Evolutionary conservation across 257 asterid species (phyloP).

Genomic region (Verbascum thapsus): DNA sequence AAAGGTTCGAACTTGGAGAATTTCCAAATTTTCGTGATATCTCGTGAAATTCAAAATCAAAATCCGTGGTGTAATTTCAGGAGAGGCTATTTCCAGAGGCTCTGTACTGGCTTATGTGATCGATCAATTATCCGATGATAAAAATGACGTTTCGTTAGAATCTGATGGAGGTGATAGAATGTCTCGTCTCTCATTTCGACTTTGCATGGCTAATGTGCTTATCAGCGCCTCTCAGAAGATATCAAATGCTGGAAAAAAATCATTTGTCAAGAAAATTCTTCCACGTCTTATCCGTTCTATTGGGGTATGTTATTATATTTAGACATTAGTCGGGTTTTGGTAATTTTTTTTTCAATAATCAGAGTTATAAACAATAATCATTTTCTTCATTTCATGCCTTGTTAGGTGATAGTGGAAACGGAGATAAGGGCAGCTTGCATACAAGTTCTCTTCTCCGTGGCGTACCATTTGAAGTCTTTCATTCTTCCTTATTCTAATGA

Average conservation of each 20-base stretch:
- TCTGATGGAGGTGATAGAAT: conserved; percentile 32
- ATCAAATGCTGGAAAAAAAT: conserved; percentile 53
- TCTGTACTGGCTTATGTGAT: conserved; percentile 61
- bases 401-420: conserved; percentile 48
- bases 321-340: conserved; percentile 1
- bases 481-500: conserved; percentile 59
- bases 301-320: conserved; percentile 36
- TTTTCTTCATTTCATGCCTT: neutral
- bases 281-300: conserved; percentile 52
- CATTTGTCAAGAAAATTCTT: conserved; percentile 52
- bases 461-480: conserved; percentile 68
- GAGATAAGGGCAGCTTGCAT: conserved; percentile 75
- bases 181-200: conserved; percentile 54
- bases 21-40: conserved; percentile 4
- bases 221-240: conserved; percentile 88
- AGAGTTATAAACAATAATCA: neutral
- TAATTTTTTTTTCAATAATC: conserved; percentile 17
- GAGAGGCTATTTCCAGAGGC: conserved; percentile 34
- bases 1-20: conserved; percentile 34
- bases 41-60: conserved; percentile 12
- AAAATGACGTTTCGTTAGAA: conserved; percentile 32
- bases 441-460: conserved; percentile 74
- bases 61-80: conserved; percentile 41
- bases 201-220: conserved; percentile 91
- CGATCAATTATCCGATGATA: conserved; percentile 43